Percentiles rank a stretch among this genome's conserved stretches.
Conservation (phyloP, 805 yeast genomes). For the Danielia oregonensis region DNA sequence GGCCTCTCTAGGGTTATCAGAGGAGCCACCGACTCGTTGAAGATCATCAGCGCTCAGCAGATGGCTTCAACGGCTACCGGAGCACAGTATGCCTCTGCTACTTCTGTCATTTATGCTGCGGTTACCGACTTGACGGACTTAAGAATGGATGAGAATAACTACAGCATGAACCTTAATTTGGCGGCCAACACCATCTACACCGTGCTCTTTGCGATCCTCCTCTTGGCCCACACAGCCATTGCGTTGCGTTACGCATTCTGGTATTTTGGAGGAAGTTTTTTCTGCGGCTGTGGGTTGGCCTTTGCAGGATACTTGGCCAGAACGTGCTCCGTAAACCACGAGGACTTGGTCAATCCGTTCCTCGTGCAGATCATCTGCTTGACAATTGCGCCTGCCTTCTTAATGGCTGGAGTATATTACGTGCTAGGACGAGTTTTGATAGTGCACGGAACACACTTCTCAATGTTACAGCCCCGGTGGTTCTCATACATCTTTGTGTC, state of each 20-base stretch:
- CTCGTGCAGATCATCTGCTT: conserved; percentile 8
- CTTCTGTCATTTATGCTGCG: conserved; percentile 1
- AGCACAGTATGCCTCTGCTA: background rate
- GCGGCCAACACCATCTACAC: conserved; percentile 1
- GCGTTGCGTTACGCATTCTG: background rate
- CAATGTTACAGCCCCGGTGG: conserved; percentile 10
- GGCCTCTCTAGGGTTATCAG: background rate
- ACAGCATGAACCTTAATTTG: background rate
- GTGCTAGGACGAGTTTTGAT: conserved; percentile 10
- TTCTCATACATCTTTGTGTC: conserved; percentile 12
- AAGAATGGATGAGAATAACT: background rate
- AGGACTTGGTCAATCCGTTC: conserved; percentile 13
- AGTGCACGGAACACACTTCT: conserved; percentile 5
- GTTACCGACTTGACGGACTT: conserved; percentile 1
- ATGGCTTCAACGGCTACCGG: conserved; percentile 1
- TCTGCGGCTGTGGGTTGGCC: conserved; percentile 7
- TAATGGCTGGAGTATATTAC: conserved; percentile 14
- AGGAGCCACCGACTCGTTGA: background rate
- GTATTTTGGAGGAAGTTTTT: conserved; percentile 4
- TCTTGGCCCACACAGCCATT: background rate
- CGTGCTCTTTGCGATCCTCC: conserved; percentile 1
- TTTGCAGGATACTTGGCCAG: conserved; percentile 11
- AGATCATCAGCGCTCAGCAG: conserved; percentile 2
- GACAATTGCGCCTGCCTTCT: conserved; percentile 12
- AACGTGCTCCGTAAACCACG: conserved; percentile 4